These are phyloP conservation scores for Coleophoma crateriformis DNA, from an alignment of 2,329 filamentous ascomycete species.

Conservation along the genomic window DNA sequence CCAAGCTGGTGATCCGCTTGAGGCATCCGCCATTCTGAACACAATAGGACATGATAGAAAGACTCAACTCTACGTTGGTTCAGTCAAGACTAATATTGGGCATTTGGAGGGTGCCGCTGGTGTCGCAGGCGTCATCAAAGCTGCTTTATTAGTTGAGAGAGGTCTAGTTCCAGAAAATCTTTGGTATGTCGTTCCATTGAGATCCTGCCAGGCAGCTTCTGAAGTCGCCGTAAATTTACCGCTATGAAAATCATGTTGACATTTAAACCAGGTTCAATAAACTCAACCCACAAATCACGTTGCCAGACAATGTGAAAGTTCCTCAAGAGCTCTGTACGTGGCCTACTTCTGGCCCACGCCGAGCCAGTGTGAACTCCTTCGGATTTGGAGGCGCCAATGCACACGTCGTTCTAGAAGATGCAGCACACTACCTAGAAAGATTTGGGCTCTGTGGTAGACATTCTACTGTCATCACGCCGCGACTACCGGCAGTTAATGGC, in stretches of 20 bases:
- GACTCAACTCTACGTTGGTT: background rate
- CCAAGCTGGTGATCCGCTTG: constrained; percentile 18
- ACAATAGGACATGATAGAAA: background rate
- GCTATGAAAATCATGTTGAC: no score
- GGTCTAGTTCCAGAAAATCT: constrained; percentile 26
- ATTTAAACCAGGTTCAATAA: constrained; percentile 2
- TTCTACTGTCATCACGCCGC: background rate
- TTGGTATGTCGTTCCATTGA: no score
- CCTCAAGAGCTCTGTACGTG: constrained; percentile 5
- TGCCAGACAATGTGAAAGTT: constrained; percentile 25
- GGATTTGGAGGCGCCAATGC: constrained; percentile 17
- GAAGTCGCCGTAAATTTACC: no score
- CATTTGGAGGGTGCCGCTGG: constrained; percentile 20
- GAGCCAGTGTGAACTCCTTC: constrained; percentile 17
- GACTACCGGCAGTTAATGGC: background rate
- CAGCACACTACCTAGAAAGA: background rate
- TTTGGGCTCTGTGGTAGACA: background rate
- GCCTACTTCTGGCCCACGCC: constrained; percentile 3
- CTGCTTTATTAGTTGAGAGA: constrained; percentile 13
- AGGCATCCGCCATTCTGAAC: background rate
- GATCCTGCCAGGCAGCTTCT: no score
- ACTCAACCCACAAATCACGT: constrained; percentile 19
- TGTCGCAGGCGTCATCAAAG: constrained; percentile 18
- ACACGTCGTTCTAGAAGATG: constrained; percentile 10
- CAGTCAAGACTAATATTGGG: constrained; percentile 10